phyloP scores from a whole-genome alignment of 495 filamentous ascomycete species.

The Astrothelium macrocarpum region DNA sequence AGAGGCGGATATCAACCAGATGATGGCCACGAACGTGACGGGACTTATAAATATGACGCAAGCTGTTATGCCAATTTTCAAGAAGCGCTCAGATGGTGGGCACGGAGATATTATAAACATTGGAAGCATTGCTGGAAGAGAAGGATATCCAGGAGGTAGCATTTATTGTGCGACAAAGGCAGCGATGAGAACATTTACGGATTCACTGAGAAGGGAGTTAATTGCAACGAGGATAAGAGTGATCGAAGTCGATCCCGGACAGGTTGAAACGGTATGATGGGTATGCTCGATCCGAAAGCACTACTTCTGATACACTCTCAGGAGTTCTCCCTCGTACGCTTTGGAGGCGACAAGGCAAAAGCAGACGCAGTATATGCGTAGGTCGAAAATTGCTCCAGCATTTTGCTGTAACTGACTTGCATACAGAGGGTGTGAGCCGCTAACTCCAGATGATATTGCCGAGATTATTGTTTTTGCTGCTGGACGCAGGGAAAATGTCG shows the following conservation, averaged over 20 bases:
- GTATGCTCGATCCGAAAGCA: background rate
- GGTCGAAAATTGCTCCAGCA: slow-evolving; percentile 27
- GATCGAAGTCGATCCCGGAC: slow-evolving; percentile 90
- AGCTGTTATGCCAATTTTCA: slow-evolving; percentile 75
- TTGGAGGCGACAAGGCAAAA: slow-evolving; percentile 84
- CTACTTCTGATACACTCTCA: slow-evolving; percentile 20
- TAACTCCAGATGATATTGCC: slow-evolving; percentile 91
- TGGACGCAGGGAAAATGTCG: slow-evolving; percentile 84
- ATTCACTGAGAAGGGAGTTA: slow-evolving; percentile 78
- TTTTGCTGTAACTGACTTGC: slow-evolving; percentile 10
- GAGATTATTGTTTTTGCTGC: slow-evolving; percentile 90
- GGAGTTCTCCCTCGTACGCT: slow-evolving; percentile 92
- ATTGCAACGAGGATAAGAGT: slow-evolving; percentile 77
- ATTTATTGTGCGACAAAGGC: slow-evolving; percentile 98
- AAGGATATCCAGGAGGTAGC: slow-evolving; percentile 78
- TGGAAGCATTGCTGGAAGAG: slow-evolving; percentile 87
- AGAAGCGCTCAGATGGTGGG: slow-evolving; percentile 67
- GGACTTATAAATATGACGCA: slow-evolving; percentile 97
- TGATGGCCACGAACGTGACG: slow-evolving; percentile 89
- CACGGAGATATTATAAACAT: slow-evolving; percentile 94
- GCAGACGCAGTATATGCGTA: slow-evolving; percentile 94
- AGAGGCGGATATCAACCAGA: slow-evolving; percentile 71
- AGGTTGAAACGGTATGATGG: slow-evolving; percentile 76
- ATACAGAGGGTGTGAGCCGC: slow-evolving; percentile 67
- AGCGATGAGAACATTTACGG: slow-evolving; percentile 81